Conservation (phyloP, 768 basidiomycete species). For the Pulveroboletus ravenelii region DNA sequence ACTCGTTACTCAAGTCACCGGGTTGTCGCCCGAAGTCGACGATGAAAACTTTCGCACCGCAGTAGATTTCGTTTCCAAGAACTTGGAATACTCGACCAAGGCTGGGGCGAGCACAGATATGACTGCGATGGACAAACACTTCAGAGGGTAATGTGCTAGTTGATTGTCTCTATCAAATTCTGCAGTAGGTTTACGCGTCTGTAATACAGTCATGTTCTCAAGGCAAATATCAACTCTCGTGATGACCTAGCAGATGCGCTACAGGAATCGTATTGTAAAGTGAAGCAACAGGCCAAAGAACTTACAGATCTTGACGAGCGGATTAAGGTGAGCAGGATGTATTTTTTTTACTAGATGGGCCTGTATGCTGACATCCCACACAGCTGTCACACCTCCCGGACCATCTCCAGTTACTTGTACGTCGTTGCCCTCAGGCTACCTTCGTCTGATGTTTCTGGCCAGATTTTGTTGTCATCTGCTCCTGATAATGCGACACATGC, state of each 20-base stretch:
- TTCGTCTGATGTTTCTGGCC: conserved; percentile 2
- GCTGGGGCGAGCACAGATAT: conserved; percentile 56
- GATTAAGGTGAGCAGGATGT: conserved; percentile 45
- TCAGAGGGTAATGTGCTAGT: conserved; percentile 43
- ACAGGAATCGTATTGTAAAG: conserved; percentile 43
- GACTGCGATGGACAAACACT: conserved; percentile 45
- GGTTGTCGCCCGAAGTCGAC: conserved; percentile 40
- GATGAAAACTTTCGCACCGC: conserved; percentile 43
- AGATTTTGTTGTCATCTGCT: conserved; percentile 57
- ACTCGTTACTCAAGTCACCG: conserved; percentile 52
- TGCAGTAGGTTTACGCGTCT: conserved; percentile 10
- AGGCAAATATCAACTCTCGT: conserved; percentile 64
- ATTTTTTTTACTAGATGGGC: background rate
- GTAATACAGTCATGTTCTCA: conserved; percentile 49
- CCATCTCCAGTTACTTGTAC: conserved; percentile 69
- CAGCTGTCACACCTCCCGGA: conserved; percentile 61
- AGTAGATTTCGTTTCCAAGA: conserved; percentile 56
- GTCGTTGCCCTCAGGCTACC: conserved; percentile 13
- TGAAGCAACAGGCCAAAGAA: conserved; percentile 47
- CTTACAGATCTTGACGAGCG: conserved; percentile 60
- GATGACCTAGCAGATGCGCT: conserved; percentile 61
- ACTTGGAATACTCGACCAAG: conserved; percentile 54
- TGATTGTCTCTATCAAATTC: conserved; percentile 1
- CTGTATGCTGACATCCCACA: background rate
- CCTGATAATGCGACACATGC: conserved; percentile 46